Evolutionary conservation across 2,329 filamentous ascomycete genomes (phyloP).

Genomic region (Penicillium italicum): DNA sequence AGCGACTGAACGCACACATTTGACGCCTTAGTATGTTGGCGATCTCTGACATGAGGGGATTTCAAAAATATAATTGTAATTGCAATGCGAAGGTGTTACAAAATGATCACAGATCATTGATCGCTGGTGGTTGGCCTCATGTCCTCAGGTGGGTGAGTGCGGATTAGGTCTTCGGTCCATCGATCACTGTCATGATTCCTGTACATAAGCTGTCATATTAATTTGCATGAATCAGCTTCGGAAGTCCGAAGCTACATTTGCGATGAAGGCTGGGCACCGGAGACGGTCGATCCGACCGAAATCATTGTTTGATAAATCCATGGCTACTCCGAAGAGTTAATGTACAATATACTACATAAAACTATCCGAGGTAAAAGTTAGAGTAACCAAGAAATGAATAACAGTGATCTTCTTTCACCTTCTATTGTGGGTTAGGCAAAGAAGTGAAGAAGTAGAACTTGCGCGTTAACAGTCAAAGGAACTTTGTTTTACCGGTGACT

Average conservation of each 20-base stretch:
- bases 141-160: neutral
- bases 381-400: neutral
- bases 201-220: neutral
- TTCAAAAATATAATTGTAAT: neutral
- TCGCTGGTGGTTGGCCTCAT: neutral
- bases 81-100: neutral
- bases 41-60: neutral
- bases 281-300: neutral
- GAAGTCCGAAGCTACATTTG: conserved; percentile 3
- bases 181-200: neutral
- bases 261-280: neutral
- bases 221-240: conserved; percentile 2
- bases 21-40: neutral
- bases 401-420: neutral
- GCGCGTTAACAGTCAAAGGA: neutral
- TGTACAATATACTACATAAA: neutral
- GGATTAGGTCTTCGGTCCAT: neutral
- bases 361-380: neutral
- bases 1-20: neutral
- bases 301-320: neutral
- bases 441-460: neutral
- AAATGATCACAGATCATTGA: neutral
- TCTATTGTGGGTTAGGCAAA: conserved; percentile 1
- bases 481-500: neutral
- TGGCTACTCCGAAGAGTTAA: neutral